Percentiles rank a stretch among this genome's conserved stretches.
phyloP scores from a whole-genome alignment of 768 basidiomycete genomes.

The Tricholoma terreum region DNA sequence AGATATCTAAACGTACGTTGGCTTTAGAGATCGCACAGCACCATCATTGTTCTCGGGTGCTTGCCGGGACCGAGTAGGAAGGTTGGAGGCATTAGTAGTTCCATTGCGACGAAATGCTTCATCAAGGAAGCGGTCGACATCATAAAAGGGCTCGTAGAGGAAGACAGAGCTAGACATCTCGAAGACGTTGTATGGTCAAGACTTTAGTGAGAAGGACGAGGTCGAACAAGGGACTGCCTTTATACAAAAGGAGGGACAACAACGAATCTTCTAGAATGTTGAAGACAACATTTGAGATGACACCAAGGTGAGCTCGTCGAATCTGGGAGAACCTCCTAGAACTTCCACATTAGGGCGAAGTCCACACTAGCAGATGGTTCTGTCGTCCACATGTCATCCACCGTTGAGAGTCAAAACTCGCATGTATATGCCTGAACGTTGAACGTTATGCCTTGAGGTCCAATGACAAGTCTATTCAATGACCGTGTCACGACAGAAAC shows the following conservation, averaged over 20 bases:
- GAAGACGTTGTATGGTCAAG: not conserved
- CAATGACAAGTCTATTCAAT: too few species aligned
- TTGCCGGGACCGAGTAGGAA: not conserved
- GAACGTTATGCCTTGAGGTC: too few species aligned
- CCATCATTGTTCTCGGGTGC: not conserved
- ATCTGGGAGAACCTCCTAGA: not conserved
- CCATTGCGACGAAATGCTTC: constrained; percentile 29
- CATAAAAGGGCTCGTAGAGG: constrained; percentile 41
- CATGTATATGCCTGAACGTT: too few species aligned
- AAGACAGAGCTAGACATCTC: constrained; percentile 17
- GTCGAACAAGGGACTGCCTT: not conserved
- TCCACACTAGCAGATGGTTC: too few species aligned
- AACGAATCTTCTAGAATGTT: not conserved
- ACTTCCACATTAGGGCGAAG: too few species aligned
- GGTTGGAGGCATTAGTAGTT: too few species aligned
- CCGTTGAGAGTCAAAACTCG: too few species aligned
- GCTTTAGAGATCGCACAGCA: constrained; percentile 10
- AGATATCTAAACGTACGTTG: constrained; percentile 8
- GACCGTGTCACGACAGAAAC: too few species aligned
- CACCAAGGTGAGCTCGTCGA: not conserved
- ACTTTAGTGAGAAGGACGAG: too few species aligned
- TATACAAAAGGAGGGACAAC: not conserved
- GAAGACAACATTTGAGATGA: not conserved
- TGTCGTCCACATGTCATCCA: too few species aligned
- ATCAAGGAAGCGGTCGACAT: constrained; percentile 44